These are phyloP conservation scores for Xylaria sp. DNA, from an alignment of 2,329 filamentous ascomycete species.

Conservation along the genomic window DNA sequence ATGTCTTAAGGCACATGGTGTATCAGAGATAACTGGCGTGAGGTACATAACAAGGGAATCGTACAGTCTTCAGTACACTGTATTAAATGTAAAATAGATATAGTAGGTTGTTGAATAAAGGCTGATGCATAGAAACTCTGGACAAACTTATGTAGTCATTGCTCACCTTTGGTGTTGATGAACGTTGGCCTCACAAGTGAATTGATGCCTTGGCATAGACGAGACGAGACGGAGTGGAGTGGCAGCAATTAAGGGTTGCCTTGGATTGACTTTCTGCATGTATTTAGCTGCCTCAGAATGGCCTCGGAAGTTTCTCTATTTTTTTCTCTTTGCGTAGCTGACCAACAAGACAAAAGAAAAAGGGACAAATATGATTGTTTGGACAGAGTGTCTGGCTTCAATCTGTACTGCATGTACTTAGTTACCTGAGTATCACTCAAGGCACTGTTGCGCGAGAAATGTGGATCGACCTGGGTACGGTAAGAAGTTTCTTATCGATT, in stretches of 20 bases:
- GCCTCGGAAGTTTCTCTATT: not conserved
- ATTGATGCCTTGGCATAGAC: not conserved
- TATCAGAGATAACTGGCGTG: not conserved
- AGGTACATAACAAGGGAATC: not conserved
- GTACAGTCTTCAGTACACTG: not conserved
- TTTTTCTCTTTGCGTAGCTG: not conserved
- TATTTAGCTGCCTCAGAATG: not conserved
- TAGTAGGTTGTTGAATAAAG: not conserved
- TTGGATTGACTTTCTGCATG: not conserved
- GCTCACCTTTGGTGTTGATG: slow-evolving; percentile 11
- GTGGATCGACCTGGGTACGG: too few species aligned
- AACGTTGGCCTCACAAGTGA: not conserved
- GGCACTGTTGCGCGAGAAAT: too few species aligned
- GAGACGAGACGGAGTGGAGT: too few species aligned
- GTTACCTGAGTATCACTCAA: too few species aligned
- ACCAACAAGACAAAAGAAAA: not conserved
- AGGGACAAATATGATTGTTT: not conserved
- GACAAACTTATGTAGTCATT: not conserved
- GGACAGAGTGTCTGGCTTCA: too few species aligned
- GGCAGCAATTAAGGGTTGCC: not conserved
- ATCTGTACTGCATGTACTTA: too few species aligned
- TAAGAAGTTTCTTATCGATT: not conserved
- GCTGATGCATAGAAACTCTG: not conserved
- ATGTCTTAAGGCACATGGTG: not conserved
- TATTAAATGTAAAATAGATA: not conserved